Base-by-base conservation (phyloP, 495 filamentous ascomycete species). In the Cercophora sp. region DNA sequence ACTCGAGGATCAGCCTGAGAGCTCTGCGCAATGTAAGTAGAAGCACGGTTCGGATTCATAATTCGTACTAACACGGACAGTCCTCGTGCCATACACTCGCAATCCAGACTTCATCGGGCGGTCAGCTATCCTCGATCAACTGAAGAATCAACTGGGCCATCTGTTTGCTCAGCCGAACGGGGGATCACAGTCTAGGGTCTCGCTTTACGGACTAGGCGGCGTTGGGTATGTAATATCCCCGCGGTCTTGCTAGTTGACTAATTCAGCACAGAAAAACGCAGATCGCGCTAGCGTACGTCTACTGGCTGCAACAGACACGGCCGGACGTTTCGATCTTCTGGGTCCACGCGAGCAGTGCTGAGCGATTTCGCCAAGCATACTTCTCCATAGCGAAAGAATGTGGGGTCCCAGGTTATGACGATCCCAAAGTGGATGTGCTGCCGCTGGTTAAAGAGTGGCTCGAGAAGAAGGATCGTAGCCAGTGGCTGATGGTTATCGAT, bases 401-500 rank as follows among this genome's bases (percentile, higher is more conserved):
- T 22, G 54, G 65, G 18, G 48, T 75, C 6, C 58, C 58, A 4
- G 57, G 59, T 8, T 41, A 58, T 45, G 53, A 72, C 4, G 62
- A 72, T 49, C 56, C 64, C 9, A 49, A 71, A 20, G 48, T 40
- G 0, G 58, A 74, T 36, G 57, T 70, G 6, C 51, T 76, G 10
- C 18, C 57, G 19, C 54, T 76, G 2, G 62, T 76, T 3, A 55
- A 62, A 13, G 37, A 55, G 9, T 78, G 71, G 70, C 64, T 79
- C 8, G 54, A 62, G 15, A 48, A 63, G 5, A 58, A 62, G 22
- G 37, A 69, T 0, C 63, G 61, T n/a, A n/a, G 69, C 15, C 46
- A 40, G 9, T 83, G 77, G 78, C 42, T 79, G 19, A 51, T 81
- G 49, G 60, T 79, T n/a, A 63, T 81, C 22, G 77, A 82, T 56